phyloP scores from a whole-genome alignment of 495 filamentous ascomycete species.

The Aspergillus asperescens region DNA sequence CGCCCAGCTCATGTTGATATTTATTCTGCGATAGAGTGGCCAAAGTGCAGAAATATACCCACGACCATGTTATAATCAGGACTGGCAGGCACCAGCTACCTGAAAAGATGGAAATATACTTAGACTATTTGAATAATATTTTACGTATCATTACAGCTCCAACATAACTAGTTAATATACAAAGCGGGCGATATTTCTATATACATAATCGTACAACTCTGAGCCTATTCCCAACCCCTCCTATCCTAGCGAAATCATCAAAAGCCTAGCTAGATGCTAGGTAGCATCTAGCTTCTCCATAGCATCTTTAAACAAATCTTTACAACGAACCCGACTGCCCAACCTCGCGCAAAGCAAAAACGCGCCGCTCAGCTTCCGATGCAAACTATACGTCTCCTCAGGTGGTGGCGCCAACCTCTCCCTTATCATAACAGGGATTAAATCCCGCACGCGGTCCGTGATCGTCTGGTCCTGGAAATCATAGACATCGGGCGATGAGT shows the following conservation, averaged over 20 bases:
- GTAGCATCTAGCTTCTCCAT: slow-evolving; percentile 40
- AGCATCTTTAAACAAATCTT: slow-evolving; percentile 71
- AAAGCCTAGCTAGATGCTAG: not conserved
- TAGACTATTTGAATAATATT: not conserved
- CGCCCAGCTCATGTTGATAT: too few relatives aligned
- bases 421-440: slow-evolving; percentile 88
- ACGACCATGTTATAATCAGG: too few relatives aligned
- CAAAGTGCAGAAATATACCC: too few relatives aligned
- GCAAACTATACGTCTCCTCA: slow-evolving; percentile 95
- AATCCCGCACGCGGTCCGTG: slow-evolving; percentile 76
- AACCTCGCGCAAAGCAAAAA: slow-evolving; percentile 87
- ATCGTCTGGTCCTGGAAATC: slow-evolving; percentile 94
- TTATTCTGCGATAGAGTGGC: too few relatives aligned
- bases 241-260: not conserved
- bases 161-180: slow-evolving; percentile 1
- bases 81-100: too few relatives aligned
- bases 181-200: not conserved
- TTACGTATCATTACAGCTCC: not conserved
- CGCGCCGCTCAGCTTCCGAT: slow-evolving; percentile 92
- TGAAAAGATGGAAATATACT: not conserved
- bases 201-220: not conserved
- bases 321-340: slow-evolving; percentile 75
- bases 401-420: slow-evolving; percentile 87
- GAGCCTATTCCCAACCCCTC: not conserved
- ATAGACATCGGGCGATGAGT: slow-evolving; percentile 72